Evolutionary conservation across 2,329 filamentous ascomycete species (phyloP).

Genomic region (Emericellopsis cladophorae): DNA sequence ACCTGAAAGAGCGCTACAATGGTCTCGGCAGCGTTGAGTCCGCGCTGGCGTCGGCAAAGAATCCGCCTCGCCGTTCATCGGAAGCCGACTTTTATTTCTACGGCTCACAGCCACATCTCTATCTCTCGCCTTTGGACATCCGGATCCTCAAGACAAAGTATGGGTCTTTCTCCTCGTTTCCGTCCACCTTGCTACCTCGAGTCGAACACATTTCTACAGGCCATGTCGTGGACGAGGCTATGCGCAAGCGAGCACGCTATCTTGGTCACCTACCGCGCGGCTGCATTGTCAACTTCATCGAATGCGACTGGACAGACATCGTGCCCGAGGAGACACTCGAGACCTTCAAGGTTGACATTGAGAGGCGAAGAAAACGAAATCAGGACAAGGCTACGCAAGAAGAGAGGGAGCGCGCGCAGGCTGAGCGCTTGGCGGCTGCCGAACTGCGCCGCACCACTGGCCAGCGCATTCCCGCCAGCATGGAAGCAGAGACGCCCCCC

Average conservation of each 20-base stretch:
- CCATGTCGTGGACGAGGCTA: slow-evolving; percentile 73
- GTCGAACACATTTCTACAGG: slow-evolving; percentile 84
- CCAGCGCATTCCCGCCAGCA: slow-evolving; percentile 20
- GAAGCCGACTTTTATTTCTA: slow-evolving; percentile 70
- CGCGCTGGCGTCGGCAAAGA: slow-evolving; percentile 2
- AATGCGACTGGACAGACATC: slow-evolving; percentile 92
- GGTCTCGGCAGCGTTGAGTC: slow-evolving; percentile 22
- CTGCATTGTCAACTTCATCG: slow-evolving; percentile 82
- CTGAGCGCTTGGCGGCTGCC: slow-evolving; percentile 67
- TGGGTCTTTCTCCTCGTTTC: slow-evolving; percentile 69
- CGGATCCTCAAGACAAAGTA: slow-evolving; percentile 85
- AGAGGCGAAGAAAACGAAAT: slow-evolving; percentile 62
- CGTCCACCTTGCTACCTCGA: slow-evolving; percentile 72
- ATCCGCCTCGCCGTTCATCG: slow-evolving; percentile 12
- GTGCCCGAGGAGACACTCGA: slow-evolving; percentile 64
- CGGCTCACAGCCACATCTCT: slow-evolving; percentile 75
- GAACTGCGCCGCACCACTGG: slow-evolving; percentile 43
- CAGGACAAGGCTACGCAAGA: slow-evolving; percentile 75
- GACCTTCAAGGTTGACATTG: slow-evolving; percentile 64
- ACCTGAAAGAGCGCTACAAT: slow-evolving; percentile 61
- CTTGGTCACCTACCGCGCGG: slow-evolving; percentile 76
- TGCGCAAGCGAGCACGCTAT: slow-evolving; percentile 78
- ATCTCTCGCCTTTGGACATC: slow-evolving; percentile 82
- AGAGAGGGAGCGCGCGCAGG: slow-evolving; percentile 71
- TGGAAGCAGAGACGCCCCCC: slow-evolving; percentile 24